phyloP scores from a whole-genome alignment of 164 flowering plant genomes.

The Euptelea pleiosperma region DNA sequence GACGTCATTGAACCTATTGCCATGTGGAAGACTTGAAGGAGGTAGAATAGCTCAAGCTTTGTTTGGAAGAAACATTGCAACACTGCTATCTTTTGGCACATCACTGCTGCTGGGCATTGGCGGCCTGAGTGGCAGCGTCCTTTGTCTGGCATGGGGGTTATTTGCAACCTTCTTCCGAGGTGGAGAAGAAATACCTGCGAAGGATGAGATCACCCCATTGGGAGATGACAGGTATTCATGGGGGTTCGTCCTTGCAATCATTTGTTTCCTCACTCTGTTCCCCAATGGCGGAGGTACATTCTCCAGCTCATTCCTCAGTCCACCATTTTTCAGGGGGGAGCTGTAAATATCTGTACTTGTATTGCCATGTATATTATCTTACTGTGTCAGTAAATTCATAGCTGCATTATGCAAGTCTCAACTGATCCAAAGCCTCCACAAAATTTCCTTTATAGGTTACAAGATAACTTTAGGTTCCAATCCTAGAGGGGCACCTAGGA shows the following conservation, averaged over 20 bases:
- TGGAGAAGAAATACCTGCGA: conserved; percentile 88
- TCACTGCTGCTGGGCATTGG: conserved; percentile 83
- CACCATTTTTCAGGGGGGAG: conserved; percentile 75
- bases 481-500: no score
- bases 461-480: no score
- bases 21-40: conserved; percentile 94
- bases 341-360: conserved; percentile 29
- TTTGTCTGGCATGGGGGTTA: conserved; percentile 92
- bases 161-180: conserved; percentile 94
- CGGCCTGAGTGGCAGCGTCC: conserved; percentile 85
- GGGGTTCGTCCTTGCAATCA: conserved; percentile 68
- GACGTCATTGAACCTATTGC: conserved; percentile 84
- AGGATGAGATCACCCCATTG: conserved; percentile 86
- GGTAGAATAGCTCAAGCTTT: conserved; percentile 95
- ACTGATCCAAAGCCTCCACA: no score
- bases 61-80: conserved; percentile 75
- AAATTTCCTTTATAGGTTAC: no score
- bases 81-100: conserved; percentile 67
- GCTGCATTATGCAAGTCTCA: no score
- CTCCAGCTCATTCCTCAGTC: conserved; percentile 66
- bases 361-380: not conserved
- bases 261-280: conserved; percentile 89
- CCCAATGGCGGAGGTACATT: conserved; percentile 94
- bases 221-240: conserved; percentile 79
- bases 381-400: not conserved